These are phyloP conservation scores for Helminthosporium solani DNA, from an alignment of 2,329 filamentous ascomycete genomes.

Conservation along the genomic window DNA sequence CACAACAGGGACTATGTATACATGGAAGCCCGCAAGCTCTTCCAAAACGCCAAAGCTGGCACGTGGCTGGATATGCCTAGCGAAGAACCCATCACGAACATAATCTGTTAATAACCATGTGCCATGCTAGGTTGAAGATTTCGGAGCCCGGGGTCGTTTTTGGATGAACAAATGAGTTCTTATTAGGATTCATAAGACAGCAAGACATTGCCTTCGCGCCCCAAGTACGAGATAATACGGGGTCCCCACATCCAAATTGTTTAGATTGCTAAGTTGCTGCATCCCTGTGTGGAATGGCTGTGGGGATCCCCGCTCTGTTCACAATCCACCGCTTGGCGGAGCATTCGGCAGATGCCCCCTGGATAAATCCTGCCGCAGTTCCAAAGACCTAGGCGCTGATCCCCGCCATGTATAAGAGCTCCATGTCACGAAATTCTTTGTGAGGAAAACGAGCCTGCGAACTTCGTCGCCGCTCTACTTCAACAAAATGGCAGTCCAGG, in stretches of 20 bases:
- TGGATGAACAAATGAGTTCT: no score
- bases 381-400: conserved; percentile 18
- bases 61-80: no score
- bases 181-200: neutral
- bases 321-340: conserved; percentile 19
- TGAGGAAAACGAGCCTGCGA: conserved; percentile 3
- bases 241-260: conserved; percentile 29
- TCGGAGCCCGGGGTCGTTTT: no score
- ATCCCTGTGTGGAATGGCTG: conserved; percentile 12
- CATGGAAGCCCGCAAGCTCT: no score
- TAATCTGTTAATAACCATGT: no score
- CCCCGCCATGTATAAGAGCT: conserved; percentile 22
- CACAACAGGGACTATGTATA: no score
- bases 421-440: conserved; percentile 10
- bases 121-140: no score
- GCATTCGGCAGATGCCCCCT: conserved; percentile 28
- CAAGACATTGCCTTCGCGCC: conserved; percentile 4
- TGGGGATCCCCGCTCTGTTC: conserved; percentile 25
- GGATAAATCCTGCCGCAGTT: conserved; percentile 23
- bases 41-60: no score
- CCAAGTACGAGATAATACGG: neutral
- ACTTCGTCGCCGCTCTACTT: conserved; percentile 4
- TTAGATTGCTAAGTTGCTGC: conserved; percentile 20
- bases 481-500: conserved; percentile 21
- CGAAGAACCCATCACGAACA: no score